Base-by-base conservation (phyloP, 345 rosid genomes). In the Sonneratia alba region DNA sequence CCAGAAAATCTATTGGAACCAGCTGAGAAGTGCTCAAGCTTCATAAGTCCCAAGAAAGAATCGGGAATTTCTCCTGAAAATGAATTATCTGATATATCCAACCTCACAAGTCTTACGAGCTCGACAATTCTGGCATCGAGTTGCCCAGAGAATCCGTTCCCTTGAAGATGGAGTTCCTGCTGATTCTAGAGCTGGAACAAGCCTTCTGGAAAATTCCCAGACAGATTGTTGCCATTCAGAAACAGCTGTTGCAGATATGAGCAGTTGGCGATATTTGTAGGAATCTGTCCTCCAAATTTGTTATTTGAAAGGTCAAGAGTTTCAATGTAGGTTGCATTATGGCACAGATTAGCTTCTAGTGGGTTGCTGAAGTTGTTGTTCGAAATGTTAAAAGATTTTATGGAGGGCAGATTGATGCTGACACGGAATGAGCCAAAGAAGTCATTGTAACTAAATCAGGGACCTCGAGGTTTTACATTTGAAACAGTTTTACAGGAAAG, bases 161-260 rank as follows among this genome's bases (percentile, higher is more conserved):
- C 36, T 51, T 72, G 72, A 34, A 72, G 56, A 62, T 32, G 66
- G 27, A 62, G 66, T 62, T 62, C 66, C 38, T 6, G 37, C 38
- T 27, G 37, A 62, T 62, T 27, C 49, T 14, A 43, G 51, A 71
- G 73, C 49, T 24, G 66, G 73, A 86, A 85, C 68, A 89, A 62
- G 38, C 83, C 93, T 10, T 74, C 79, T 53, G 81, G 71, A 55
- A 91, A 75, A 16, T 68, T 80, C 55, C 91, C 97, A 36, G 78
- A 78, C 65, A 89, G 87, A 37, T 81, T 67, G 74, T 91, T 91
- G 87, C 79, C 77, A 68, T 88, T 89, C n/a, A 91, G 81, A 80
- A 77, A 79, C 3, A 91, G 83, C 43, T 79, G 76, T 79, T 83
- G 84, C 21, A 91, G 78, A 42, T 21, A 74, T 62, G 72, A 66